Evolutionary conservation across 2,329 filamentous ascomycete species (phyloP).

Genomic region (Ambrosiella xylebori): DNA sequence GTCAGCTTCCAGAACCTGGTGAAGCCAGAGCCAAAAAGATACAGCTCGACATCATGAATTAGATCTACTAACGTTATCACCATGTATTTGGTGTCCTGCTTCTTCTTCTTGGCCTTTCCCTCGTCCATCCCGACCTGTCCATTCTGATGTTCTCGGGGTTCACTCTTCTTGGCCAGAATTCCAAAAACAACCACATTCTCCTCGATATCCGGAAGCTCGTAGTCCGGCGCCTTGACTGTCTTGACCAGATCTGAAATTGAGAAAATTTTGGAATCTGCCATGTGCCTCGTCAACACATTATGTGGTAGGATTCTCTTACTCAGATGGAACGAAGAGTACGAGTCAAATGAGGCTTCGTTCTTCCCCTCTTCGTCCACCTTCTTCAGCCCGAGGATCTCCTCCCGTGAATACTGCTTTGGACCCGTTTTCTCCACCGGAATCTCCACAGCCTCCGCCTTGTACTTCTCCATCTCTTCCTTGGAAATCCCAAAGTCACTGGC

Average conservation of each 20-base stretch:
- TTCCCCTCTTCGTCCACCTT: constrained; percentile 24
- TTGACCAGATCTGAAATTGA: constrained; percentile 66
- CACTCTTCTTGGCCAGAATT: constrained; percentile 75
- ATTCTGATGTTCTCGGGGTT: constrained; percentile 44
- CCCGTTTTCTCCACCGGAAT: constrained; percentile 32
- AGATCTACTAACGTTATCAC: constrained; percentile 74
- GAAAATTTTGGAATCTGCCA: constrained; percentile 62
- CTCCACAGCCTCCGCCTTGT: constrained; percentile 39
- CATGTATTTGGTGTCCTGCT: constrained; percentile 65
- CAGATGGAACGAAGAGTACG: constrained; percentile 72
- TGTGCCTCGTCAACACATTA: constrained; percentile 56
- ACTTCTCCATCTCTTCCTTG: constrained; percentile 40
- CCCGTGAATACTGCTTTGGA: constrained; percentile 40
- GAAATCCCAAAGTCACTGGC: constrained; percentile 40
- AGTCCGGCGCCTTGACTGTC: constrained; percentile 66
- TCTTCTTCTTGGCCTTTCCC: constrained; percentile 24
- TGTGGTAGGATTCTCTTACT: constrained; percentile 72
- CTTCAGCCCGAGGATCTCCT: constrained; percentile 35
- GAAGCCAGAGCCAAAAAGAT: constrained; percentile 81
- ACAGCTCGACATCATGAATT: constrained; percentile 79
- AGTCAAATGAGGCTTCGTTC: constrained; percentile 53
- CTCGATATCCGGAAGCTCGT: constrained; percentile 64
- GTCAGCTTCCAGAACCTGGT: constrained; percentile 88
- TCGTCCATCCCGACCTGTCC: constrained; percentile 28
- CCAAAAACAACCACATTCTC: constrained; percentile 81